Base-by-base conservation (phyloP, 495 filamentous ascomycete genomes). In the Pyronema domesticum region DNA sequence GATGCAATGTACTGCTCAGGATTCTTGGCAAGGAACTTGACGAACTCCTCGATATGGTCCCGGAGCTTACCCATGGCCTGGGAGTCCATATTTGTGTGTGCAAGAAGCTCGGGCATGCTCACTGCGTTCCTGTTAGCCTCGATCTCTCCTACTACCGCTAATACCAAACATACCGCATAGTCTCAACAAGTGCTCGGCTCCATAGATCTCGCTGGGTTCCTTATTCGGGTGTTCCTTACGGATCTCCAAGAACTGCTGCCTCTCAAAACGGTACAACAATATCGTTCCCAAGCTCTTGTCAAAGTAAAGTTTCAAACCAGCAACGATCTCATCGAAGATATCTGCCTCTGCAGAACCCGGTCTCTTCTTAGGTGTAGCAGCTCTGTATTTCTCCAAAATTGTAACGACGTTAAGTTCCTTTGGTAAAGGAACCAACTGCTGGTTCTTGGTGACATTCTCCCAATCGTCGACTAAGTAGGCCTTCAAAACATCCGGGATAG, bases 391-490 rank as follows among this genome's bases (percentile, higher is more conserved):
- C 36, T 85, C 73, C 6, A 98, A 69, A 56, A 98, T 89, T 54
- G 79, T 67, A 55, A 77, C 76, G 51, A 89, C 85, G 1, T 86
- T 80, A 48, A 79, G 74, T 18, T 74, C 70, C n/a, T 83, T 77
- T 0, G 91, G 91, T 8, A 98, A 73, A 0, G 80, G 78, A 13
- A 95, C 85, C 3, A 95, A 79, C 60, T 85, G 82, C 57, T 82
- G 77, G 63, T 89, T 86, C 73, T 96, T 96, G 47, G 91, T 98
- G 48, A 95, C 79, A 60, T 94, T 93, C 69, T 98, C 91, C 91
- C 91, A 98, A 70, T 98, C 91, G 62, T 98, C 91, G 39, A 98
- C 91, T 3, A 98, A 80, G 44, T 91, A 71, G 14, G 82, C 80
- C 70, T 95, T 95, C 48, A 98, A 69, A 50, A 80, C 76, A 63